These are phyloP conservation scores for Metschnikowia gelsemii DNA, from an alignment of 805 yeast species.

Conservation along the genomic window DNA sequence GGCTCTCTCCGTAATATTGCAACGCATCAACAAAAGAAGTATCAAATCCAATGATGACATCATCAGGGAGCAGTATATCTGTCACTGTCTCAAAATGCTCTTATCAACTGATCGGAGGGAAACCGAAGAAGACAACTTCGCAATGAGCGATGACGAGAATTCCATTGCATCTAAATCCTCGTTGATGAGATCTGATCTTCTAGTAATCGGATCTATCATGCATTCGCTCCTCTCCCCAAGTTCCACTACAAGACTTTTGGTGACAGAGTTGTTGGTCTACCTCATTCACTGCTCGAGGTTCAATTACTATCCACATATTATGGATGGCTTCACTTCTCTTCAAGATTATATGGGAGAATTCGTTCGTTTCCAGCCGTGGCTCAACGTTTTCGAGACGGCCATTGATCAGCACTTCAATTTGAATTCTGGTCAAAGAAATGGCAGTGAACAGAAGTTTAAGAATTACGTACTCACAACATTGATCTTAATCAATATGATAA, in stretches of 20 bases:
- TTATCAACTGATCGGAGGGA: constrained; percentile 27
- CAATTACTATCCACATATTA: constrained; percentile 26
- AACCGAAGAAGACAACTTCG: constrained; percentile 8
- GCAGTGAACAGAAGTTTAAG: constrained; percentile 24
- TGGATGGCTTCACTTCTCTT: constrained; percentile 33
- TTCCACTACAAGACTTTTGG: constrained; percentile 39
- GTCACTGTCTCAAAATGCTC: constrained; percentile 38
- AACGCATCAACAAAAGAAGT: constrained; percentile 40
- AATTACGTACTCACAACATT: constrained; percentile 39
- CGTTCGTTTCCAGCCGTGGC: constrained; percentile 43
- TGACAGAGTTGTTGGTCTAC: constrained; percentile 43
- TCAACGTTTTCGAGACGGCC: constrained; percentile 35
- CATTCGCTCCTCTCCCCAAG: constrained; percentile 42
- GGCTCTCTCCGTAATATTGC: constrained; percentile 39
- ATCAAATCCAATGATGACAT: constrained; percentile 46
- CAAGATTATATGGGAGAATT: constrained; percentile 38
- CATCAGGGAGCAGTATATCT: constrained; percentile 39
- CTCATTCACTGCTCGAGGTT: constrained; percentile 22
- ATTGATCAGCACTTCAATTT: constrained; percentile 30
- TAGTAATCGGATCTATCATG: constrained; percentile 38
- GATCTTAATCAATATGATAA: constrained; percentile 35
- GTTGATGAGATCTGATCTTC: constrained; percentile 25
- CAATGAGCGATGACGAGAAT: constrained; percentile 9
- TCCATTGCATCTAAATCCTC: constrained; percentile 11
- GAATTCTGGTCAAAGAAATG: constrained; percentile 16